A percentile compares a stretch with the other conserved stretches of the same genome.
phyloP scores from a whole-genome alignment of 179 eudicot species.

The Gypsophila paniculata region DNA sequence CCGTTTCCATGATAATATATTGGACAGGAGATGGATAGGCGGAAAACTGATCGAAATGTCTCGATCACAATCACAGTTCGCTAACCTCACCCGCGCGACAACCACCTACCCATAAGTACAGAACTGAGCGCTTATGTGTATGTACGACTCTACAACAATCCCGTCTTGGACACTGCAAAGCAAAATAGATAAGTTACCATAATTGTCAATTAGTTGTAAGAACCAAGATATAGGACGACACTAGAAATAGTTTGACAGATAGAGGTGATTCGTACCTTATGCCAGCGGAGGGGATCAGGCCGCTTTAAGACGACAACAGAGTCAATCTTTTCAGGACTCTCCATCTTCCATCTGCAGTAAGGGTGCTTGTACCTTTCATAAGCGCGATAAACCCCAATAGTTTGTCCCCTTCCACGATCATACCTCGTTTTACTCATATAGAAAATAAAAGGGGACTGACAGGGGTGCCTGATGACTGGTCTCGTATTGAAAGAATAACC shows the following conservation, averaged over 20 bases:
- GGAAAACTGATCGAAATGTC: not conserved
- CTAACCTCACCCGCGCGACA: conserved; percentile 53
- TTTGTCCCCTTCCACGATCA: conserved; percentile 39
- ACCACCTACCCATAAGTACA: conserved; percentile 55
- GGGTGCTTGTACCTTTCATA: conserved; percentile 41
- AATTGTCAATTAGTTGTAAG: no score
- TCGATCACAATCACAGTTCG: conserved; percentile 23
- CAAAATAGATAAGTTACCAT: not conserved
- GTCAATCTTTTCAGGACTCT: conserved; percentile 47
- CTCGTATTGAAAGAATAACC: conserved; percentile 81
- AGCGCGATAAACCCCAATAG: conserved; percentile 40
- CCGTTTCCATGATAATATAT: not conserved
- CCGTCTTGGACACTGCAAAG: conserved; percentile 73
- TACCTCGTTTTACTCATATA: conserved; percentile 45
- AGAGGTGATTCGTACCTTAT: conserved; percentile 34
- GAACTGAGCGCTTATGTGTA: conserved; percentile 35
- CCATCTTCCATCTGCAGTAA: conserved; percentile 55
- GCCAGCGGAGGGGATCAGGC: conserved; percentile 58
- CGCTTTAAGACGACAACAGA: conserved; percentile 44
- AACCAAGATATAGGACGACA: no score
- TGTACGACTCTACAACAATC: conserved; percentile 76
- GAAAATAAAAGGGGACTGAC: conserved; percentile 71
- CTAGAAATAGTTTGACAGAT: no score
- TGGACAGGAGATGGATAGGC: not conserved
- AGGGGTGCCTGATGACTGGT: conserved; percentile 62